phyloP scores from a whole-genome alignment of 768 basidiomycete species.

The Rubroboletus satanas region DNA sequence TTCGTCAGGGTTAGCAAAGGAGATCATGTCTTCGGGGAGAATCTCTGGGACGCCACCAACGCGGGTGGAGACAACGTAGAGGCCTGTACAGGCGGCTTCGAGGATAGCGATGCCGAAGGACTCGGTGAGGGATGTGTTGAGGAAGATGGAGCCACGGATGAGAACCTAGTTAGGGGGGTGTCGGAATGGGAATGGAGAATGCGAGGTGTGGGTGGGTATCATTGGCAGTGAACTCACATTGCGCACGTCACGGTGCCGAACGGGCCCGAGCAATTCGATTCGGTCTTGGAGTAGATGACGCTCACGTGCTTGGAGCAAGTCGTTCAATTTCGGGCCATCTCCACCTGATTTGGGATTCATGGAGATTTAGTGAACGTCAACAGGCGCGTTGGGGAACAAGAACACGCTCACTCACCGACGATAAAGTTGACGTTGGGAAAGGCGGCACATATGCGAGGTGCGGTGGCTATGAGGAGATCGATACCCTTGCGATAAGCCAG shows the following conservation, averaged over 20 bases:
- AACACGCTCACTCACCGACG: slow-evolving; percentile 50
- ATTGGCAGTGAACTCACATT: slow-evolving; percentile 45
- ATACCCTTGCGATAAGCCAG: slow-evolving; percentile 95
- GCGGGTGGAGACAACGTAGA: slow-evolving; percentile 90
- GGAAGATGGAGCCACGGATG: slow-evolving; percentile 79
- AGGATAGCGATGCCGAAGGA: slow-evolving; percentile 97
- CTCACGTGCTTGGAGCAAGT: slow-evolving; percentile 94
- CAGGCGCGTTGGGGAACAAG: too few relatives aligned
- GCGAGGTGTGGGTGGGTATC: not conserved
- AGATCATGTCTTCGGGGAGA: slow-evolving; percentile 90
- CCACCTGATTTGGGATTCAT: slow-evolving; percentile 56
- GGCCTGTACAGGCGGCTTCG: slow-evolving; percentile 91
- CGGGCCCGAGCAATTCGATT: slow-evolving; percentile 82
- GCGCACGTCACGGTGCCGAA: slow-evolving; percentile 79
- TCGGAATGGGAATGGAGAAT: not conserved
- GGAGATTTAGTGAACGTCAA: not conserved
- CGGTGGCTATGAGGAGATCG: slow-evolving; percentile 89
- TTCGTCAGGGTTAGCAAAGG: slow-evolving; percentile 90
- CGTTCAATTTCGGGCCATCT: slow-evolving; percentile 92
- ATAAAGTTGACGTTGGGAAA: slow-evolving; percentile 89
- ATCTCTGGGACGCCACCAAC: slow-evolving; percentile 97
- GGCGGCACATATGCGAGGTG: slow-evolving; percentile 79
- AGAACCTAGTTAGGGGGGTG: slow-evolving; percentile 57
- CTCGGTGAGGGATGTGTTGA: slow-evolving; percentile 95
- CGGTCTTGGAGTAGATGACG: slow-evolving; percentile 85